Percentiles rank a stretch among this genome's conserved stretches.
These are phyloP conservation scores for Cytospora schulzeri DNA, from an alignment of 2,329 filamentous ascomycete genomes.

Conservation along the genomic window DNA sequence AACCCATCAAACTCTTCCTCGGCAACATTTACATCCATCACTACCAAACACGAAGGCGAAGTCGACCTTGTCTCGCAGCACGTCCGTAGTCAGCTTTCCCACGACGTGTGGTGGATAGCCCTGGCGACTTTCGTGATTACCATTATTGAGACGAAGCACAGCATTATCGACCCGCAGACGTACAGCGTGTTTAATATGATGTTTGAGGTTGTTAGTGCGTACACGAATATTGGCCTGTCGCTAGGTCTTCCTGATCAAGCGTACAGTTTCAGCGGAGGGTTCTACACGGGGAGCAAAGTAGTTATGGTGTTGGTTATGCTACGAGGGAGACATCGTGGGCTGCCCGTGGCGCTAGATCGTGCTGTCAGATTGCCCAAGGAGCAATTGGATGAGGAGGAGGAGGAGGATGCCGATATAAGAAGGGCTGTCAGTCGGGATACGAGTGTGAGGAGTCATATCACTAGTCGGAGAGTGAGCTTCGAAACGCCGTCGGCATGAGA, in stretches of 20 bases:
- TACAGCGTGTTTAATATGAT: constrained; percentile 64
- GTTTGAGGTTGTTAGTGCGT: constrained; percentile 52
- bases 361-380: constrained; percentile 47
- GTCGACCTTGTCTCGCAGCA: constrained; percentile 45
- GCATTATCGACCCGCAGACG: constrained; percentile 50
- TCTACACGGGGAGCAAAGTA: constrained; percentile 25
- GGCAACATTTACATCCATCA: constrained; percentile 27
- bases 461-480: constrained; percentile 16
- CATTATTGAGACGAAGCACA: constrained; percentile 60
- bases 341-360: constrained; percentile 59
- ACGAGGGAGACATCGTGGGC: constrained; percentile 55
- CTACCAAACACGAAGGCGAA: constrained; percentile 25
- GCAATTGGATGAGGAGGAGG: constrained; percentile 35
- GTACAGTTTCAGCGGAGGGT: constrained; percentile 23
- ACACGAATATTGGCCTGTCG: constrained; percentile 24
- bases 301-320: constrained; percentile 37
- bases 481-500: constrained; percentile 7
- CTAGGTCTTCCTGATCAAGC: constrained; percentile 21
- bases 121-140: constrained; percentile 62
- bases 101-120: constrained; percentile 69
- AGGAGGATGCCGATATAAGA: constrained; percentile 25
- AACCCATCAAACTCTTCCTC: constrained; percentile 8
- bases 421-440: constrained; percentile 19
- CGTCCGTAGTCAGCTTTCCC: constrained; percentile 63
- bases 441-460: constrained; percentile 11